Evolutionary conservation across 208 protist genomes (phyloP).

Genomic region (Leishmania martiniquensis): DNA sequence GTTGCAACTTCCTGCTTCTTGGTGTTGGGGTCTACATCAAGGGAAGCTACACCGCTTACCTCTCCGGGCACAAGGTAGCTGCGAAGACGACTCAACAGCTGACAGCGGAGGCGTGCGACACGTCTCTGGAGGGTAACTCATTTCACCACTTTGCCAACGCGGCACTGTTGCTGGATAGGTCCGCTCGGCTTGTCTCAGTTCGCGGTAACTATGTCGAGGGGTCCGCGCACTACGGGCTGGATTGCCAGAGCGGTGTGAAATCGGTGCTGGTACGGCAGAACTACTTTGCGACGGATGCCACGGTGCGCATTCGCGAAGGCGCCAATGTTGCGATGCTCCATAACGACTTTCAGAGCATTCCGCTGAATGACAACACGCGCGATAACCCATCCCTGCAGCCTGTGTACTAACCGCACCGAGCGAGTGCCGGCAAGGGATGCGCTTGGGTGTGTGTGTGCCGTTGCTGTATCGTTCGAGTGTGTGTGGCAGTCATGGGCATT

Average conservation of each 20-base stretch:
- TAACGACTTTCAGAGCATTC: slow-evolving; percentile 66
- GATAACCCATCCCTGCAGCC: slow-evolving; percentile 73
- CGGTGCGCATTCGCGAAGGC: slow-evolving; percentile 63
- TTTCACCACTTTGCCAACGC: slow-evolving; percentile 69
- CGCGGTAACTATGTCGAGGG: slow-evolving; percentile 50
- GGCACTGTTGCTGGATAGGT: slow-evolving; percentile 57
- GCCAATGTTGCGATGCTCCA: slow-evolving; percentile 59
- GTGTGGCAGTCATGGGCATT: background rate
- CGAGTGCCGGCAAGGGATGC: background rate
- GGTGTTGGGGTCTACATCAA: slow-evolving; percentile 50
- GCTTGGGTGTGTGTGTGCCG: background rate
- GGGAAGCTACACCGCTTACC: slow-evolving; percentile 21
- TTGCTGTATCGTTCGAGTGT: background rate
- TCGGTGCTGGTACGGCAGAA: slow-evolving; percentile 66
- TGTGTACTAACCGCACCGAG: slow-evolving; percentile 48
- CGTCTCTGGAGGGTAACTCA: slow-evolving; percentile 12
- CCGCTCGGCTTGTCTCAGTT: slow-evolving; percentile 55
- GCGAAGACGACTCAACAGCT: slow-evolving; percentile 17
- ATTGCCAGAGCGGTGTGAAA: slow-evolving; percentile 52
- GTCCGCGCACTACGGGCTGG: slow-evolving; percentile 84
- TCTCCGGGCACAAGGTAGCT: background rate
- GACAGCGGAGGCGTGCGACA: slow-evolving; percentile 9
- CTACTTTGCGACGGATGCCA: slow-evolving; percentile 48
- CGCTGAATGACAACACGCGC: slow-evolving; percentile 53
- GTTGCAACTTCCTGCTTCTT: slow-evolving; percentile 56